Evolutionary conservation across 164 flowering plant genomes (phyloP).

Genomic region (Magnolia changhungtana): DNA sequence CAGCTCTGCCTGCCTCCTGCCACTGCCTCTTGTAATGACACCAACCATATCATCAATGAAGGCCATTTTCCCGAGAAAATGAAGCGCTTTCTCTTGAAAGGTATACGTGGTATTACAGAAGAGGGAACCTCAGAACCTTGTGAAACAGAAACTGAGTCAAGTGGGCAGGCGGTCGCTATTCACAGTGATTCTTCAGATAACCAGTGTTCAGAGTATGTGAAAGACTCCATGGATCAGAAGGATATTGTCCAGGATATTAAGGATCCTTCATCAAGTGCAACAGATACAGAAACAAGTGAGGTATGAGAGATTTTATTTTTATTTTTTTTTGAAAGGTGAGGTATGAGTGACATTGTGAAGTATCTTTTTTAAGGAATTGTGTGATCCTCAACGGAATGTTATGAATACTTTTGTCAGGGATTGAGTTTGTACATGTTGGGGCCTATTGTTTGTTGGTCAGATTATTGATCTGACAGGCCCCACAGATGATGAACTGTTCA

Average conservation of each 20-base stretch:
- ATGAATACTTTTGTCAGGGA: not conserved
- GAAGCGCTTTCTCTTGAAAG: conserved; percentile 79
- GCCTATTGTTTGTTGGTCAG: not conserved
- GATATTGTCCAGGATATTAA: conserved; percentile 49
- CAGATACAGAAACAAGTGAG: conserved; percentile 72
- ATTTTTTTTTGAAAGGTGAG: no score
- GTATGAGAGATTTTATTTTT: conserved; percentile 28
- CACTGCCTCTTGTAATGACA: conserved; percentile 28
- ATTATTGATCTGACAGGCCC: not conserved
- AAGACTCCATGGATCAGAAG: conserved; percentile 41
- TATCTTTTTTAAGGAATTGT: not conserved
- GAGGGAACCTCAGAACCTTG: conserved; percentile 51
- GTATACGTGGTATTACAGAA: conserved; percentile 72
- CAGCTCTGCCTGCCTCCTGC: conserved; percentile 69
- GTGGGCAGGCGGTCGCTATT: conserved; percentile 24
- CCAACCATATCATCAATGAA: conserved; percentile 33
- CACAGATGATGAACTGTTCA: not conserved
- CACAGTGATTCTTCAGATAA: conserved; percentile 38
- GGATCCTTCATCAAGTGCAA: conserved; percentile 41
- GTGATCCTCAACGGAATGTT: not conserved
- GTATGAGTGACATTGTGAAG: not conserved
- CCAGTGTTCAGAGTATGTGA: conserved; percentile 30
- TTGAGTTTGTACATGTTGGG: not conserved
- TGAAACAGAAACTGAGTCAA: conserved; percentile 45
- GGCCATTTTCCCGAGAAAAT: conserved; percentile 74